phyloP scores from a whole-genome alignment of 495 filamentous ascomycete genomes.

The Penicillium crystallinum region DNA sequence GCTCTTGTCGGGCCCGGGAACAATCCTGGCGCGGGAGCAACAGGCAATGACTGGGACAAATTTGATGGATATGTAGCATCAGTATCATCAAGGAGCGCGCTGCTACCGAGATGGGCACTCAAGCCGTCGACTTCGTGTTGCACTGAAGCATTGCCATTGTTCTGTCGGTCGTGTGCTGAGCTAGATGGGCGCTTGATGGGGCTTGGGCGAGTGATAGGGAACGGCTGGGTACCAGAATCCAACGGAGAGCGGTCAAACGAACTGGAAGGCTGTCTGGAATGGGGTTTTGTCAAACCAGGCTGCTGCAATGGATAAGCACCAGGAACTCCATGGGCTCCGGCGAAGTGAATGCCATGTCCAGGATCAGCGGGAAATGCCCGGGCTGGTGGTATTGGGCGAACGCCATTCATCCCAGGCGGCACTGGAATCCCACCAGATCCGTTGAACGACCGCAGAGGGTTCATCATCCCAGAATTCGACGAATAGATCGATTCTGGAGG shows the following conservation, averaged over 20 bases:
- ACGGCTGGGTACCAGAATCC: conserved; percentile 40
- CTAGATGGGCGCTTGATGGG: conserved; percentile 88
- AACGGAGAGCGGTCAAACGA: conserved; percentile 52
- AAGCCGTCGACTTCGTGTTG: conserved; percentile 63
- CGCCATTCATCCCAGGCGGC: conserved; percentile 54
- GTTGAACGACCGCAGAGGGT: conserved; percentile 49
- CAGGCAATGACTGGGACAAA: conserved; percentile 38
- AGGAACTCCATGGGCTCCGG: conserved; percentile 30
- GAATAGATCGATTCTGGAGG: conserved; percentile 53
- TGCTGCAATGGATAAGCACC: conserved; percentile 31
- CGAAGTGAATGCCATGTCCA: conserved; percentile 32
- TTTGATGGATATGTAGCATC: conserved; percentile 49
- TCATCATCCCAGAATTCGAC: conserved; percentile 40
- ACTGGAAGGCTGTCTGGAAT: conserved; percentile 56
- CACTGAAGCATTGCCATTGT: conserved; percentile 31
- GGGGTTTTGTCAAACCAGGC: conserved; percentile 40
- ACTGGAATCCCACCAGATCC: conserved; percentile 55
- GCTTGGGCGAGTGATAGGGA: conserved; percentile 72
- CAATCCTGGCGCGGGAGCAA: conserved; percentile 26
- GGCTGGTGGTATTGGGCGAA: conserved; percentile 54
- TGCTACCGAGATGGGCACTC: conserved; percentile 83
- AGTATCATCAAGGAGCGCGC: conserved; percentile 81
- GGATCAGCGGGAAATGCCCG: conserved; percentile 60
- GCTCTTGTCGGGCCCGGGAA: conserved; percentile 37
- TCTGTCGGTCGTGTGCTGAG: conserved; percentile 54